Evolutionary conservation across 2,329 filamentous ascomycete species (phyloP).

Genomic region (Fusarium armeniacum): DNA sequence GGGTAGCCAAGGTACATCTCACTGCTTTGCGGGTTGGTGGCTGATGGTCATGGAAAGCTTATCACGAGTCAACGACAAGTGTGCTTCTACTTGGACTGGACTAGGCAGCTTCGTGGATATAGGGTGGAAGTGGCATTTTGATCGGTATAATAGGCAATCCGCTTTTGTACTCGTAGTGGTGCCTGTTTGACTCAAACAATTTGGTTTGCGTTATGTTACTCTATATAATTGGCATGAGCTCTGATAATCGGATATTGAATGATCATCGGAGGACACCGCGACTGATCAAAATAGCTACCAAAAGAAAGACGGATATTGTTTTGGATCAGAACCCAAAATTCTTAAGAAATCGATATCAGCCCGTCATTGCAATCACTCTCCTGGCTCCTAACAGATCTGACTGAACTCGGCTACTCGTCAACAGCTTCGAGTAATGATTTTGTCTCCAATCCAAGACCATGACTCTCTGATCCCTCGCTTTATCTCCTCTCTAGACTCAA

Average conservation of each 20-base stretch:
- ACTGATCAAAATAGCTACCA: background rate
- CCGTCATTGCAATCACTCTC: rapidly evolving
- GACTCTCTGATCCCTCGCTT: background rate
- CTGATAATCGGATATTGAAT: background rate
- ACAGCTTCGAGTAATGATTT: background rate
- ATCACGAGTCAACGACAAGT: background rate
- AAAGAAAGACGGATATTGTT: background rate
- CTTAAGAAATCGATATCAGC: rapidly evolving
- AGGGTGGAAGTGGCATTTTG: background rate
- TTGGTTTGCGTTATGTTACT: background rate
- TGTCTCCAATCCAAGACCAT: rapidly evolving
- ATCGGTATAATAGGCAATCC: background rate
- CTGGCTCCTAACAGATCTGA: rapidly evolving
- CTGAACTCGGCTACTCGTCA: background rate
- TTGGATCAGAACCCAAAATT: background rate
- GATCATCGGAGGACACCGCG: no score
- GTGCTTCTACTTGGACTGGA: background rate
- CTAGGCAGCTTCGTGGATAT: background rate
- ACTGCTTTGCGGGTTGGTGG: background rate
- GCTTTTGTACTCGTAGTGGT: background rate
- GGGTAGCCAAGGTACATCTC: background rate
- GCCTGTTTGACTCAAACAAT: background rate
- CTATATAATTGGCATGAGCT: background rate
- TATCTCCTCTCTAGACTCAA: background rate
- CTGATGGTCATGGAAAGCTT: background rate